These are phyloP conservation scores for Boeremia exigua DNA, from an alignment of 2,329 filamentous ascomycete genomes.

Conservation along the genomic window DNA sequence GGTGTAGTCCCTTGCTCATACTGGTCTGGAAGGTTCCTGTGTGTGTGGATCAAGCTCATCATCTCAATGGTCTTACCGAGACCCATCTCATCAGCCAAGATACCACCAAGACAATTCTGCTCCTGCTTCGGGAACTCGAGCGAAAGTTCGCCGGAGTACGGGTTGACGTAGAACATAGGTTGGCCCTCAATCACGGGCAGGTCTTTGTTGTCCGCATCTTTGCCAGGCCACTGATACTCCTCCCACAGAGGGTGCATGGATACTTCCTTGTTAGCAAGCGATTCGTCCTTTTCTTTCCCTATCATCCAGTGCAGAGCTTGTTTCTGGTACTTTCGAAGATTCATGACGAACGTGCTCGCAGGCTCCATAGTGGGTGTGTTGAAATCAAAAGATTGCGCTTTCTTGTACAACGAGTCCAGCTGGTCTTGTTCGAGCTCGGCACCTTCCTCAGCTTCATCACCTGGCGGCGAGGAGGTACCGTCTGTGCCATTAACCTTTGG, in stretches of 20 bases:
- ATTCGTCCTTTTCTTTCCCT: slow-evolving; percentile 83
- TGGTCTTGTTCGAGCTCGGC: slow-evolving; percentile 94
- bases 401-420: slow-evolving; percentile 90
- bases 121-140: slow-evolving; percentile 92
- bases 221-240: slow-evolving; percentile 86
- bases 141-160: slow-evolving; percentile 92
- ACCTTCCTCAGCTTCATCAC: slow-evolving; percentile 77
- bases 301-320: slow-evolving; percentile 98
- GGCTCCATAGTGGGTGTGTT: slow-evolving; percentile 87
- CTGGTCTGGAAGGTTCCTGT: slow-evolving; percentile 65
- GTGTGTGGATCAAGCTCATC: slow-evolving; percentile 88
- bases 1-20: slow-evolving; percentile 52
- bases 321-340: slow-evolving; percentile 89
- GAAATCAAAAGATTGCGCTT: slow-evolving; percentile 97
- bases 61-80: slow-evolving; percentile 98
- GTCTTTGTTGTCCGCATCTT: slow-evolving; percentile 84
- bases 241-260: slow-evolving; percentile 99
- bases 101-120: slow-evolving; percentile 90
- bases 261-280: slow-evolving; percentile 67
- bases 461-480: slow-evolving; percentile 61
- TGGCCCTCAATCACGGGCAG: slow-evolving; percentile 70
- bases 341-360: slow-evolving; percentile 79
- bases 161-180: slow-evolving; percentile 88
- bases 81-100: slow-evolving; percentile 97
- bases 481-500: slow-evolving; percentile 57